phyloP scores from a whole-genome alignment of 768 basidiomycete genomes.

The Russula vinacea region DNA sequence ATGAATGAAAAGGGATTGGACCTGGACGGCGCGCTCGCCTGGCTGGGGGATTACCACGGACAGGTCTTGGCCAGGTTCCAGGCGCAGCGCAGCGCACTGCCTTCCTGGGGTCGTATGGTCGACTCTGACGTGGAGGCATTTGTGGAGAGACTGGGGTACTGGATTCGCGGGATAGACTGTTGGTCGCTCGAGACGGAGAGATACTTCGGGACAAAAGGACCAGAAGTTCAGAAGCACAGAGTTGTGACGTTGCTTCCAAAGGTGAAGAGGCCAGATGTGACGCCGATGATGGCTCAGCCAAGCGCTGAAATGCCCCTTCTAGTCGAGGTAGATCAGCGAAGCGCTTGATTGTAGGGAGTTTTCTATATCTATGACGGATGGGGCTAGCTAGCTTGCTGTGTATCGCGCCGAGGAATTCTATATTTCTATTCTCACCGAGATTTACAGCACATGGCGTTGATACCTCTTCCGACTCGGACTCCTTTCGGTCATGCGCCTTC shows the following conservation, averaged over 20 bases:
- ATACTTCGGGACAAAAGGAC: conserved; percentile 62
- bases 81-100: conserved; percentile 41
- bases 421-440: too few relatives aligned
- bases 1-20: conserved; percentile 57
- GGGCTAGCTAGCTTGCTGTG: too few relatives aligned
- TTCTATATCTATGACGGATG: neutral
- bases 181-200: conserved; percentile 71
- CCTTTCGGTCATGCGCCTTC: too few relatives aligned
- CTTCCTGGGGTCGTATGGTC: conserved; percentile 60
- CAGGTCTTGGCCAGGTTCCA: conserved; percentile 51
- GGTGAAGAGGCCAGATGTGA: conserved; percentile 10
- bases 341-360: neutral
- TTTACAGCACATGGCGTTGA: too few relatives aligned
- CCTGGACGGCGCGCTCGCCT: conserved; percentile 61
- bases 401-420: too few relatives aligned
- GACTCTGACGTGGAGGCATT: conserved; percentile 58
- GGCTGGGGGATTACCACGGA: conserved; percentile 55
- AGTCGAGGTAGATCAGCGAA: neutral
- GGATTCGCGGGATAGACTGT: conserved; percentile 69
- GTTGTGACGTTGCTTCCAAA: conserved; percentile 8
- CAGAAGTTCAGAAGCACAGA: conserved; percentile 48
- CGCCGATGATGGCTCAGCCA: conserved; percentile 20
- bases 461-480: too few relatives aligned
- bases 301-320: neutral
- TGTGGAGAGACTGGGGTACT: conserved; percentile 60